Conservation (phyloP, 106 monocot genomes). For the Alisma plantagoaquatica region DNA sequence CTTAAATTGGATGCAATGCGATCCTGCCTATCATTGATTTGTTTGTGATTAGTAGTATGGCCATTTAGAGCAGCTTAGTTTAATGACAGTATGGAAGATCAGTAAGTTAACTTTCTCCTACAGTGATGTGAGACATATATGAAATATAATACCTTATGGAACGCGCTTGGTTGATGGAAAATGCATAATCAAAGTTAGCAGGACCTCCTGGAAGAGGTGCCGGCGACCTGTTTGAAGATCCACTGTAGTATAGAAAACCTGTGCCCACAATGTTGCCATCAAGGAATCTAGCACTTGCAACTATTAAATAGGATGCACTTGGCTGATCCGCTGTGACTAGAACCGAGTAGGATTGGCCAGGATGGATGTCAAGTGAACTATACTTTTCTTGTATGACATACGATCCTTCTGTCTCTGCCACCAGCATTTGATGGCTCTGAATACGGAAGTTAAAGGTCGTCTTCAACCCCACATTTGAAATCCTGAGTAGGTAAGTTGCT, state of each 20-base stretch:
- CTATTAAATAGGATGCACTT: slow-evolving; percentile 9
- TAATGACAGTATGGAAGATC: too few species aligned
- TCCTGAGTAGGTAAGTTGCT: slow-evolving; percentile 19
- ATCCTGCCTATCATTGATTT: too few species aligned
- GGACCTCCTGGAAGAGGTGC: background rate
- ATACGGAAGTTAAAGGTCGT: slow-evolving; percentile 28
- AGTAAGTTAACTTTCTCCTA: too few species aligned
- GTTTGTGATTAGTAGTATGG: too few species aligned
- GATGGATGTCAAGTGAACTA: slow-evolving; percentile 22
- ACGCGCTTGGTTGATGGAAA: slow-evolving; percentile 25
- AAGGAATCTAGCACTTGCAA: slow-evolving; percentile 16
- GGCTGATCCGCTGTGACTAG: slow-evolving; percentile 26
- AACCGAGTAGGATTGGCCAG: slow-evolving; percentile 21
- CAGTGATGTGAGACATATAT: too few species aligned
- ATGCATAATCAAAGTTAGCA: background rate
- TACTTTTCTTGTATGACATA: slow-evolving; percentile 17
- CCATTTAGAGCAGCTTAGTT: too few species aligned
- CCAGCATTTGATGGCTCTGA: slow-evolving; percentile 15
- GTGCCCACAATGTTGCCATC: background rate
- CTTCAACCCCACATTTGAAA: slow-evolving; percentile 23
- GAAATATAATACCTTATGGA: slow-evolving; percentile 24
- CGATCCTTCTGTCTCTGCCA: slow-evolving; percentile 28
- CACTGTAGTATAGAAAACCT: slow-evolving; percentile 9
- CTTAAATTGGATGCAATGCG: too few species aligned
- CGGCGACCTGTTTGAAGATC: background rate